Evolutionary conservation across 108 stramenopile species (phyloP), one percentile per base, ranked within the genome.

Genomic region (Fistulifera pelliculosa): DNA sequence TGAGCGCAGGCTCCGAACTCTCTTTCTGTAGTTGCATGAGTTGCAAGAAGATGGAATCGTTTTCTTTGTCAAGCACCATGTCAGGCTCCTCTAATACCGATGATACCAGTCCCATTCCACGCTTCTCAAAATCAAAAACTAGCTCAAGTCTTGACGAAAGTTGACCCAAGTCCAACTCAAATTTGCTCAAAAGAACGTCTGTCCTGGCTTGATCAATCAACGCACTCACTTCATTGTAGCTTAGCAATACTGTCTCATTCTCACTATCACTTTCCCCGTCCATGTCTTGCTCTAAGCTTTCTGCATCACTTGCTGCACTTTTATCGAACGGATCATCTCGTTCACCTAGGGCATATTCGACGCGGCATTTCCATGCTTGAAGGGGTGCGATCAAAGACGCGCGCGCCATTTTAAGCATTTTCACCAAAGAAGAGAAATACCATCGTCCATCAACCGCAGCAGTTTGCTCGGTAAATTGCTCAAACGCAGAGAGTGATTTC

Each of bases 141-240:
- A 62, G 71, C 18, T 44, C 41, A 10, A 89, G 60, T 43, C 76
- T 85, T 38, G 48, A 39, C 28, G 53, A 38, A 35, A 35, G 31
- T 35, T 35, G 31, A 35, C 6, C 8, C 8, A 35, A 3, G 8
- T 35, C 31, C 31, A 35, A 51, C 49, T 85, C 71, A 27, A 80
- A 49, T 22, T 64, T 41, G 1, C 28, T 45, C 26, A 89, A 56
- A 21, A 71, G 65, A 13, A 15, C 39, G 40, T 64, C 61, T 12
- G 21, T 47, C 27, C 56, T 31, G 15, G 74, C 22, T 13, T 54
- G 40, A 3, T 54, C 49, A 13, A 75, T 11, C 22, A 66, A 71
- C 8, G 56, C 24, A 49, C 80, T 61, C 21, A 89, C 58, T 24
- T 81, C 74, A 40, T 64, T 64, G 28, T 70, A 64, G 18, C 62